Percentiles rank a stretch among this genome's conserved stretches.
These are phyloP conservation scores for Trichoderma hamatum DNA, from an alignment of 2,329 filamentous ascomycete species.

Conservation along the genomic window DNA sequence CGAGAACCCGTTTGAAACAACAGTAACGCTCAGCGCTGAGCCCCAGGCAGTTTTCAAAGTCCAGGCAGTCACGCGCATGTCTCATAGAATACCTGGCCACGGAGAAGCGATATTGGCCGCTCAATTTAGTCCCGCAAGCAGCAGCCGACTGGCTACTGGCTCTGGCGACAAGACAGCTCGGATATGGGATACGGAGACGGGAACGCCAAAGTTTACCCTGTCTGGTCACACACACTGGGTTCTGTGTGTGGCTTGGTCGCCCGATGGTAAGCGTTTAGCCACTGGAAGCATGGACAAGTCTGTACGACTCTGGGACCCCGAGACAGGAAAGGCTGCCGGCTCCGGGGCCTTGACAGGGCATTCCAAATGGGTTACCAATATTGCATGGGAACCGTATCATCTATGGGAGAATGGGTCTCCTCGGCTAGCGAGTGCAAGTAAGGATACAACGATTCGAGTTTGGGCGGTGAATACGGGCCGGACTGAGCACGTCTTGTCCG, in stretches of 20 bases:
- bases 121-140: slow-evolving; percentile 80
- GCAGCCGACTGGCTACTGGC: slow-evolving; percentile 79
- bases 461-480: slow-evolving; percentile 81
- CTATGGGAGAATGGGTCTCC: slow-evolving; percentile 73
- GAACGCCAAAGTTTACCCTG: slow-evolving; percentile 82
- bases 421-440: slow-evolving; percentile 82
- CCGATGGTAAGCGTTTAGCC: slow-evolving; percentile 78
- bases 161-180: slow-evolving; percentile 89
- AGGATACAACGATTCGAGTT: slow-evolving; percentile 84
- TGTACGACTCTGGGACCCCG: slow-evolving; percentile 86
- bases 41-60: slow-evolving; percentile 95
- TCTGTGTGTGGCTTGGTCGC: slow-evolving; percentile 82
- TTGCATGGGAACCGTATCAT: slow-evolving; percentile 95
- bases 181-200: slow-evolving; percentile 94
- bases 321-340: slow-evolving; percentile 74
- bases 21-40: slow-evolving; percentile 60
- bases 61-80: slow-evolving; percentile 86
- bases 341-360: slow-evolving; percentile 73
- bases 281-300: slow-evolving; percentile 94
- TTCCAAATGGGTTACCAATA: slow-evolving; percentile 82
- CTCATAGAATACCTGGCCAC: slow-evolving; percentile 86
- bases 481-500: slow-evolving; percentile 80
- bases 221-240: slow-evolving; percentile 92
- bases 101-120: slow-evolving; percentile 86
- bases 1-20: slow-evolving; percentile 60